phyloP scores from a whole-genome alignment of 225 moss, liverwort and hornwort species.

The Marchantia paleacea region DNA sequence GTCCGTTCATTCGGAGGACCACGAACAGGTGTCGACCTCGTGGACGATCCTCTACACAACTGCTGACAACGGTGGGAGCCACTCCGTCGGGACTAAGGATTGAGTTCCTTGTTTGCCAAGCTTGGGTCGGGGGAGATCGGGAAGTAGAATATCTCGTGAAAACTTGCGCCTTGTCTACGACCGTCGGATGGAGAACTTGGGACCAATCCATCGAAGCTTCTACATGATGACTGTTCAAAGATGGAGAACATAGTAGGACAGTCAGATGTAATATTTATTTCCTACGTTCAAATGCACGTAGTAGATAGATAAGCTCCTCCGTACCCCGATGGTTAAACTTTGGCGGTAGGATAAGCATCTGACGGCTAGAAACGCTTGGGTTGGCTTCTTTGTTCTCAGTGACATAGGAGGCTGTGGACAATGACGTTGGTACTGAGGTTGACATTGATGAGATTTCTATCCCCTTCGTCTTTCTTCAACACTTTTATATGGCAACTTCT shows the following conservation, averaged over 20 bases:
- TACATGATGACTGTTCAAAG: not conserved
- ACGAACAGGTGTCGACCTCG: slow-evolving; percentile 14
- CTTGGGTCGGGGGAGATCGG: not conserved
- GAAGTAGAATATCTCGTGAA: not conserved
- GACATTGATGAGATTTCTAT: not conserved
- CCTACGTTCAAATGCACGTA: not conserved
- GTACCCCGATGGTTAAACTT: not conserved
- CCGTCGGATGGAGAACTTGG: not conserved
- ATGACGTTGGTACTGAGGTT: not conserved
- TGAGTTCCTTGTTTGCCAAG: not conserved
- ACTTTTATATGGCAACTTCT: too few relatives aligned
- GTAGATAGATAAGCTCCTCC: slow-evolving; percentile 14
- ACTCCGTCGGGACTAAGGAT: not conserved
- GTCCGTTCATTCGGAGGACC: not conserved
- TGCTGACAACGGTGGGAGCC: not conserved
- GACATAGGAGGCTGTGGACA: not conserved
- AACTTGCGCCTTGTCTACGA: not conserved
- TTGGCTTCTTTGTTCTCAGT: not conserved
- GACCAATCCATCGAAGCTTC: not conserved
- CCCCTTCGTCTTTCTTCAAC: too few relatives aligned
- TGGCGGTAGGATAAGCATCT: not conserved
- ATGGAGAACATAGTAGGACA: not conserved
- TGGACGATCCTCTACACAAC: not conserved
- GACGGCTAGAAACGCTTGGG: not conserved
- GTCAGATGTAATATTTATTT: too few relatives aligned